These are phyloP conservation scores for Smallanthus sonchifolius DNA, from an alignment of 129 eudicot genomes.

Conservation along the genomic window DNA sequence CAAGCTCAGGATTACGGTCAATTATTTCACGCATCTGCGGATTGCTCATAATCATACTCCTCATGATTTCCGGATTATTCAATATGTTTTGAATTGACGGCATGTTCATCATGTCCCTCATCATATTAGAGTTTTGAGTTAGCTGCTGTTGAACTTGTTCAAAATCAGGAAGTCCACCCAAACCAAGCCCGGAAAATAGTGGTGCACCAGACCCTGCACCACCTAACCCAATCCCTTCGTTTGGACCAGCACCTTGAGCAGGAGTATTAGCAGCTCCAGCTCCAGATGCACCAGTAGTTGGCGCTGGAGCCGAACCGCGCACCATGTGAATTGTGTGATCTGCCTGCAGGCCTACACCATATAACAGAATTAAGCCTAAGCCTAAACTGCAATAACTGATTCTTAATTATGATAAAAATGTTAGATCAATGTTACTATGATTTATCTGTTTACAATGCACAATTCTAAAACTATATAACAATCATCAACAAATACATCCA, in stretches of 20 bases:
- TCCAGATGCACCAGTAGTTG: constrained; percentile 40
- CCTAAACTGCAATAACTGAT: not conserved
- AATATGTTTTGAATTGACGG: constrained; percentile 74
- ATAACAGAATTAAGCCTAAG: not conserved
- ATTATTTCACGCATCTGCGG: constrained; percentile 93
- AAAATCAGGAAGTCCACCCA: constrained; percentile 71
- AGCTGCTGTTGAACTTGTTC: constrained; percentile 93
- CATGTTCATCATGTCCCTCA: constrained; percentile 82
- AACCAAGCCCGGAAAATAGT: constrained; percentile 63
- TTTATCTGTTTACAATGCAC: constrained; percentile 15
- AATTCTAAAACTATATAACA: not conserved
- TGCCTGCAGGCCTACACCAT: constrained; percentile 66
- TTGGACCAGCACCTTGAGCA: constrained; percentile 38
- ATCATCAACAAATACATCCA: not conserved
- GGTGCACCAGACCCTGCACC: constrained; percentile 62
- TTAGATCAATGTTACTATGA: constrained; percentile 7
- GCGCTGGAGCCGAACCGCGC: constrained; percentile 71
- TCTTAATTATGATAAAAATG: not conserved
- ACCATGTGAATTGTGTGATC: constrained; percentile 96
- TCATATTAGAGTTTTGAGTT: constrained; percentile 89
- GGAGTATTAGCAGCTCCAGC: constrained; percentile 37
- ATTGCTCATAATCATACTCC: constrained; percentile 75
- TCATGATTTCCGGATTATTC: constrained; percentile 79
- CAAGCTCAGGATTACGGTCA: constrained; percentile 82
- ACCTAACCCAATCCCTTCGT: constrained; percentile 43